Evolutionary conservation across 1,284 basidiomycete species (phyloP).

Genomic region (Cutaneotrichosporon mucoides): DNA sequence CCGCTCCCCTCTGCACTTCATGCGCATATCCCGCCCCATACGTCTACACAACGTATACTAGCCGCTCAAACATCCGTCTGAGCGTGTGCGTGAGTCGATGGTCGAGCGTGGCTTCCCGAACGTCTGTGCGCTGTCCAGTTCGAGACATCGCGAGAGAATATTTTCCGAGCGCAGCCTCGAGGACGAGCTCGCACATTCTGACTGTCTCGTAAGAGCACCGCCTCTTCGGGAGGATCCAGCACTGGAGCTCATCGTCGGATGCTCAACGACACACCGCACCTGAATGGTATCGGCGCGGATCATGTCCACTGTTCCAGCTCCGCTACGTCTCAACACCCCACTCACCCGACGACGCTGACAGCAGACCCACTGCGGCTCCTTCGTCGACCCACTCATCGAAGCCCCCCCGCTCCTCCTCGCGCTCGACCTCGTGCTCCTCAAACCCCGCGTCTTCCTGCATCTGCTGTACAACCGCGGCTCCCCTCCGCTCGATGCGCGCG

Average conservation of each 20-base stretch:
- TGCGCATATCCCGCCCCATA: conserved; percentile 65
- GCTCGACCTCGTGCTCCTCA: conserved; percentile 80
- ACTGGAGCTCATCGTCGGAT: no score
- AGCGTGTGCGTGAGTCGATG: conserved; percentile 61
- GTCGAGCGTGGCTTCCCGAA: no score
- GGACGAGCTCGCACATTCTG: no score
- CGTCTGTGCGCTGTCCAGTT: no score
- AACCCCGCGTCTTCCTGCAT: conserved; percentile 80
- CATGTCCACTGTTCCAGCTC: no score
- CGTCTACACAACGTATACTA: conserved; percentile 79
- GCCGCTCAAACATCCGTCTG: conserved; percentile 76
- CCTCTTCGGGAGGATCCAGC: no score
- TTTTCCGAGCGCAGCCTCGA: no score
- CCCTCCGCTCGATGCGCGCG: conserved; percentile 49
- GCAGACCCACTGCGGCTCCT: conserved; percentile 61
- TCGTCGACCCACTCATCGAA: conserved; percentile 86
- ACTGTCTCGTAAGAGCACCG: no score
- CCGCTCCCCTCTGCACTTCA: conserved; percentile 66
- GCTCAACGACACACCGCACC: no score
- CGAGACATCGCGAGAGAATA: no score
- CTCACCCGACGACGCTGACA: not conserved
- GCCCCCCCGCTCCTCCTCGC: conserved; percentile 72
- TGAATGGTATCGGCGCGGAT: no score
- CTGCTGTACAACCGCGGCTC: conserved; percentile 80
- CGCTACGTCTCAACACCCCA: no score